Percentiles rank a stretch among this genome's conserved stretches.
Evolutionary conservation across 1,284 basidiomycete species (phyloP).

Genomic region (Baeospora myosura): DNA sequence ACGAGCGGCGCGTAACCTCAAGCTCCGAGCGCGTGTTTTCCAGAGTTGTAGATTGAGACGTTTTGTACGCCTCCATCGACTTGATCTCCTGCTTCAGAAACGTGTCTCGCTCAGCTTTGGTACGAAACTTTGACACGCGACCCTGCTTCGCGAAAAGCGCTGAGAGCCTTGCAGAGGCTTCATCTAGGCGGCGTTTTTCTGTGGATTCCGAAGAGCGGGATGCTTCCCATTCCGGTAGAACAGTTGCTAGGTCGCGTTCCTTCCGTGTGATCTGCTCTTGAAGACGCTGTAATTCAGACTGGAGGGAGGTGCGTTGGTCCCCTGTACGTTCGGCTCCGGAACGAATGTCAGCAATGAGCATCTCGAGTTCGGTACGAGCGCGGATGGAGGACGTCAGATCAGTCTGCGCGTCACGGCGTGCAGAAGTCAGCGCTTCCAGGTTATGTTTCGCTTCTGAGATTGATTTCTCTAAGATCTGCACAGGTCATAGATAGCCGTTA

Average conservation of each 20-base stretch:
- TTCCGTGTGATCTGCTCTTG: slow-evolving; percentile 56
- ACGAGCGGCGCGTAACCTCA: slow-evolving; percentile 34
- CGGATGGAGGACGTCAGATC: slow-evolving; percentile 79
- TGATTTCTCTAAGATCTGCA: slow-evolving; percentile 65
- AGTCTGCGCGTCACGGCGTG: slow-evolving; percentile 64
- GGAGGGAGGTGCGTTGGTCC: slow-evolving; percentile 56
- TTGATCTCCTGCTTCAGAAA: slow-evolving; percentile 72
- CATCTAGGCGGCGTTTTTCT: slow-evolving; percentile 70
- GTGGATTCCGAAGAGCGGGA: slow-evolving; percentile 48
- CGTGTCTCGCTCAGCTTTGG: slow-evolving; percentile 73
- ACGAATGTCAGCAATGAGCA: slow-evolving; percentile 75
- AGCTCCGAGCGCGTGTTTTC: slow-evolving; percentile 41
- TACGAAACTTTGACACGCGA: slow-evolving; percentile 78
- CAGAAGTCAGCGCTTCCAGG: slow-evolving; percentile 62
- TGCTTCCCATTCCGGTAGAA: slow-evolving; percentile 64
- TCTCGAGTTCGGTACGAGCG: slow-evolving; percentile 74
- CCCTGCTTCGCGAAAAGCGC: slow-evolving; percentile 85
- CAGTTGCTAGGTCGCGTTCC: slow-evolving; percentile 51
- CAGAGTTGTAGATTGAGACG: slow-evolving; percentile 44
- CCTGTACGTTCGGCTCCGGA: slow-evolving; percentile 55
- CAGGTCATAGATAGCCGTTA: not conserved
- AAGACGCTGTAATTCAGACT: slow-evolving; percentile 58
- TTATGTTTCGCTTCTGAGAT: slow-evolving; percentile 68
- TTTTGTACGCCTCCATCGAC: slow-evolving; percentile 53
- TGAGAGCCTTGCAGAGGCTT: slow-evolving; percentile 60